A percentile compares a stretch with the other conserved stretches of the same genome.
phyloP scores from a whole-genome alignment of 352 stramenopile species.

The Phytopythium delawarense region DNA sequence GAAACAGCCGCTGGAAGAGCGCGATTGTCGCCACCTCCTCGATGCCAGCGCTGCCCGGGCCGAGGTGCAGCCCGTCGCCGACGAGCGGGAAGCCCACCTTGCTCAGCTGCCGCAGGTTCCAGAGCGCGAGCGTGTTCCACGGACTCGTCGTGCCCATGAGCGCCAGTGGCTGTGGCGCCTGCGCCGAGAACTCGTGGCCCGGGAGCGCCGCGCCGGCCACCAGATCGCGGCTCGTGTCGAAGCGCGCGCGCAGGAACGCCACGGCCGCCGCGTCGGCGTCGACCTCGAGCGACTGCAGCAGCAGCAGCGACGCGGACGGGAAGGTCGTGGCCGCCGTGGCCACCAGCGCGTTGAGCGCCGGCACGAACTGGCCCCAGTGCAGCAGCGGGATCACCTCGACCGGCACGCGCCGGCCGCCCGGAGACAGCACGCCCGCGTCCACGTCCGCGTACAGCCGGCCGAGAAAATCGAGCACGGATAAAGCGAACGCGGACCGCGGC shows the following conservation, averaged over 20 bases:
- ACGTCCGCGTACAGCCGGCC: constrained; percentile 23
- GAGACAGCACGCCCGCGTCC: constrained; percentile 6
- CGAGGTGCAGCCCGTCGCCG: constrained; percentile 75
- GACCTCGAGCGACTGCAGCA: constrained; percentile 93
- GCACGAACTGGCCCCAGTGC: constrained; percentile 94
- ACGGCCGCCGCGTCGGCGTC: constrained; percentile 51
- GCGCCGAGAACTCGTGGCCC: constrained; percentile 60
- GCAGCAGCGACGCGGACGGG: constrained; percentile 41
- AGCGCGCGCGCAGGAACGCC: constrained; percentile 45
- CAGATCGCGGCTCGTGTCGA: constrained; percentile 72
- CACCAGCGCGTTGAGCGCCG: constrained; percentile 93
- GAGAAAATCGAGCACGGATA: constrained; percentile 42
- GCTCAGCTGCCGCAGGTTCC: constrained; percentile 88
- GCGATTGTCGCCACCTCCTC: constrained; percentile 94
- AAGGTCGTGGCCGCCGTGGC: constrained; percentile 58
- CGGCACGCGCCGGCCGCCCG: constrained; percentile 5
- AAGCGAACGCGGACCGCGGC: constrained; percentile 23
- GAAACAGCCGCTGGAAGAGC: constrained; percentile 86
- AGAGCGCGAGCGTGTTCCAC: constrained; percentile 96
- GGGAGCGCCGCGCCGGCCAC: constrained; percentile 90
- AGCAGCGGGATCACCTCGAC: constrained; percentile 88
- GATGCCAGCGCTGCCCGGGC: constrained; percentile 49
- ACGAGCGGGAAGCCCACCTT: constrained; percentile 90
- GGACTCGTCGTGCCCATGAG: constrained; percentile 89
- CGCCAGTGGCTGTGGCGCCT: constrained; percentile 32